phyloP scores from a whole-genome alignment of 257 asterid genomes.

The Solanum corneliomulleri region DNA sequence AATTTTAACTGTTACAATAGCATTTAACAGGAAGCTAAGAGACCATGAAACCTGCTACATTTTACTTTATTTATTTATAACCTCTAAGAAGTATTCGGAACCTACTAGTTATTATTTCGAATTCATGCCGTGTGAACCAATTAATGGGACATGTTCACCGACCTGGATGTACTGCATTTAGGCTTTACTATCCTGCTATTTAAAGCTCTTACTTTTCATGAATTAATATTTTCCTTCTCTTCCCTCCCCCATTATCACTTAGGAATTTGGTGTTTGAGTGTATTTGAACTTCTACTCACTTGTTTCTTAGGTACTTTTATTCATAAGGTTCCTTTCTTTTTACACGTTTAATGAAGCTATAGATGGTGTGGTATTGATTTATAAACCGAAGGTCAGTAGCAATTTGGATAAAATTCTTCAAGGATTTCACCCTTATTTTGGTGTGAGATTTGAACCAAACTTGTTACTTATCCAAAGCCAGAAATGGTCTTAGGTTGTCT shows the following conservation, averaged over 20 bases:
- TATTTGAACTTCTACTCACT: background rate
- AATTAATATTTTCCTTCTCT: background rate
- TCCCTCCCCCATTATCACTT: background rate
- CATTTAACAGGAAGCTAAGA: background rate
- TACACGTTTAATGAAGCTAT: constrained; percentile 52
- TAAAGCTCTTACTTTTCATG: background rate
- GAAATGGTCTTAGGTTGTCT: constrained; percentile 46
- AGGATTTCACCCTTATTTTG: constrained; percentile 53
- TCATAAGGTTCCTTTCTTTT: background rate
- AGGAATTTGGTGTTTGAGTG: background rate
- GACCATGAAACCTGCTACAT: background rate
- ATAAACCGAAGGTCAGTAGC: constrained; percentile 31
- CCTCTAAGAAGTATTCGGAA: background rate
- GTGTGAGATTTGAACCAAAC: constrained; percentile 42
- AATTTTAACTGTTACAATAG: background rate
- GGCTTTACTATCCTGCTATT: background rate
- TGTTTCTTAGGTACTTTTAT: background rate
- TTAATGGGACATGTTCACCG: background rate
- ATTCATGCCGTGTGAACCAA: background rate
- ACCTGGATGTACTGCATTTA: background rate
- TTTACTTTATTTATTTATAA: background rate
- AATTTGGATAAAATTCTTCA: constrained; percentile 48
- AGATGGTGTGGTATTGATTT: constrained; percentile 78
- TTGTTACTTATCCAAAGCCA: background rate
- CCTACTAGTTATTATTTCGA: background rate